Conservation (phyloP, 1,284 basidiomycete genomes). For the Ganoderma leucocontextum region DNA sequence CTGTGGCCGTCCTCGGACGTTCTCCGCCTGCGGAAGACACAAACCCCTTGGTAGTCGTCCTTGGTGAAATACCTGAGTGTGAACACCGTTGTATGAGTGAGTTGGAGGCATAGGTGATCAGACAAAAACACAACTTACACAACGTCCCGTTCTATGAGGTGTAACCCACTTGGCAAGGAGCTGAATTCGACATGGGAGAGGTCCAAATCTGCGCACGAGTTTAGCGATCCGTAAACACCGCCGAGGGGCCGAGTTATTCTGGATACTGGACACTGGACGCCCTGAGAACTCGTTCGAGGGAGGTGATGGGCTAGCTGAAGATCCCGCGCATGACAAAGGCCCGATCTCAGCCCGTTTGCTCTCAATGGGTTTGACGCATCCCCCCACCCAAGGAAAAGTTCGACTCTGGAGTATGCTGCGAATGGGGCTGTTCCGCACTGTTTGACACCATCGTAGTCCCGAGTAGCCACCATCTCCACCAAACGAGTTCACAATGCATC, state of each 20-base stretch:
- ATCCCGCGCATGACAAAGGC: background rate
- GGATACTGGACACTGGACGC: background rate
- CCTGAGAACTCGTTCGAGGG: background rate
- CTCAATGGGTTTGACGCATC: background rate
- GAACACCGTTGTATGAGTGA: background rate
- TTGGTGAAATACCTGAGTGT: conserved; percentile 73
- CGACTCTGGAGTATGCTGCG: background rate
- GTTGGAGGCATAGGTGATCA: conserved; percentile 8
- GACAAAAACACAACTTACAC: conserved; percentile 56
- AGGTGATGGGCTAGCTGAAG: background rate
- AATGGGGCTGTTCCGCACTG: background rate
- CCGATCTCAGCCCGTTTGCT: background rate
- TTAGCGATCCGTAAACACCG: background rate
- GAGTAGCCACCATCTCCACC: background rate
- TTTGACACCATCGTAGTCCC: background rate
- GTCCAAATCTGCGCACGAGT: conserved; percentile 57
- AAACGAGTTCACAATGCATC: background rate
- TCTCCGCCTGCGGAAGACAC: conserved; percentile 70
- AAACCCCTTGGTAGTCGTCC: conserved; percentile 71
- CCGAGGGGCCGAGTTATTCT: background rate
- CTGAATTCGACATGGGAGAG: conserved; percentile 80
- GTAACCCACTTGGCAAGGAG: conserved; percentile 81
- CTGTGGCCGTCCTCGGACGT: conserved; percentile 76
- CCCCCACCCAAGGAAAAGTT: background rate
- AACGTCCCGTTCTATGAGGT: conserved; percentile 78